Percentiles rank a stretch among this genome's conserved stretches.
Evolutionary conservation across 495 filamentous ascomycete species (phyloP).

Genomic region (Penicillium waksmanii): DNA sequence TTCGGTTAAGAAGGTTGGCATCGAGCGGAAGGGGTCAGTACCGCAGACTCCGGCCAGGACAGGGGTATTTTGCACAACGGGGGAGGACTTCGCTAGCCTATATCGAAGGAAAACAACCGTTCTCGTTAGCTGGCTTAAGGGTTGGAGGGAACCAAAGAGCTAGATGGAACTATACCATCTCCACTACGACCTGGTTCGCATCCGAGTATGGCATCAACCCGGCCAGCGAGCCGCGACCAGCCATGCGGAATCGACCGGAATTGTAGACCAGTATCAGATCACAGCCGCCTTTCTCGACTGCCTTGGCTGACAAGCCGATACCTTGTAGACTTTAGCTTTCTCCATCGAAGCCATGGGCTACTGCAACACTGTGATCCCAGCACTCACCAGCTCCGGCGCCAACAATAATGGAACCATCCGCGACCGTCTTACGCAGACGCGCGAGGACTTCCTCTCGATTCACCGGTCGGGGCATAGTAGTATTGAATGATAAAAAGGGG

Average conservation of each 20-base stretch:
- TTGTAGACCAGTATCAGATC: conserved; percentile 77
- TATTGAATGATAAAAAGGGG: neutral
- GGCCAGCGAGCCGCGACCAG: conserved; percentile 68
- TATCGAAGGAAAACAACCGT: neutral
- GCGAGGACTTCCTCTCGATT: conserved; percentile 59
- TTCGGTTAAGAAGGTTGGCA: conserved; percentile 59
- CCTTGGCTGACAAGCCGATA: conserved; percentile 73
- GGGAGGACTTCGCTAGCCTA: conserved; percentile 61
- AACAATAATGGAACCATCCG: conserved; percentile 59
- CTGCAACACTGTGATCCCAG: neutral
- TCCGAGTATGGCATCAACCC: conserved; percentile 75
- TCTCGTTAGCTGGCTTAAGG: neutral
- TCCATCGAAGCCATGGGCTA: neutral
- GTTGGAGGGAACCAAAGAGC: neutral
- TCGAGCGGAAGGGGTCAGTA: conserved; percentile 65
- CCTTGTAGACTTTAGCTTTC: conserved; percentile 33
- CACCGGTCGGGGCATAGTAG: conserved; percentile 43
- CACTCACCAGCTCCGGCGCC: conserved; percentile 66
- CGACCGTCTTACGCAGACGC: conserved; percentile 55
- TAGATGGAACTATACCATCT: conserved; percentile 55
- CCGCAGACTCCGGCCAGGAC: conserved; percentile 70
- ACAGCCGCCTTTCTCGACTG: conserved; percentile 65
- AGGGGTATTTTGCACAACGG: conserved; percentile 60
- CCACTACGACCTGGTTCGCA: conserved; percentile 68
- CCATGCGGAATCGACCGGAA: conserved; percentile 74